A percentile compares a stretch with the other conserved stretches of the same genome.
phyloP scores from a whole-genome alignment of 1,284 basidiomycete genomes.

The Taiwanofungus camphoratus region DNA sequence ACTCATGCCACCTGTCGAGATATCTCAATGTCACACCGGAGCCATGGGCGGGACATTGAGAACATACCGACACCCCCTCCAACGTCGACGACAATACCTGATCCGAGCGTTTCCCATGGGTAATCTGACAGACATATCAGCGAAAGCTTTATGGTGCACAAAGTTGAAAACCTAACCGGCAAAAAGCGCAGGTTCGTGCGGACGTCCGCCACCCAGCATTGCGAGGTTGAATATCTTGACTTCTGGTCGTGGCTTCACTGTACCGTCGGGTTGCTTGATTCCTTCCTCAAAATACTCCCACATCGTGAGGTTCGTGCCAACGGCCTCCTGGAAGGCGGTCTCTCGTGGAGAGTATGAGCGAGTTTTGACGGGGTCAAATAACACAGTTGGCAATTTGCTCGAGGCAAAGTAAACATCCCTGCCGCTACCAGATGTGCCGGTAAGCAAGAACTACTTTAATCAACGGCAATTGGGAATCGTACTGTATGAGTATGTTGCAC shows the following conservation, averaged over 20 bases:
- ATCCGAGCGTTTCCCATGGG: constrained; percentile 13
- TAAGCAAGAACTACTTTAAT: too few relatives aligned
- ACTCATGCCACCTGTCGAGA: not conserved
- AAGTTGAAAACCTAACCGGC: too few relatives aligned
- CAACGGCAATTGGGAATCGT: too few relatives aligned
- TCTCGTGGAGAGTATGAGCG: not conserved
- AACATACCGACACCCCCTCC: constrained; percentile 16
- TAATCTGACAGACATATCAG: too few relatives aligned
- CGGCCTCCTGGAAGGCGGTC: constrained; percentile 11
- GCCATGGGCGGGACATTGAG: not conserved
- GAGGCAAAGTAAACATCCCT: constrained; percentile 10
- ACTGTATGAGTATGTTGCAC: constrained; percentile 6
- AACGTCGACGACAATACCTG: constrained; percentile 15
- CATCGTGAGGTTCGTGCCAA: constrained; percentile 2
- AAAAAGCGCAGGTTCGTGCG: constrained; percentile 7
- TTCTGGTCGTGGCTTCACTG: not conserved
- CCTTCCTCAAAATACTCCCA: constrained; percentile 14
- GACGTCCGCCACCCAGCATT: constrained; percentile 14
- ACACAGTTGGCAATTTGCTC: constrained; percentile 8
- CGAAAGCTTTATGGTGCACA: too few relatives aligned
- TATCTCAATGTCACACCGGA: not conserved
- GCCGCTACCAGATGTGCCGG: constrained; percentile 1
- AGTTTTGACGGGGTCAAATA: constrained; percentile 8
- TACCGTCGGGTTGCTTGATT: constrained; percentile 7
- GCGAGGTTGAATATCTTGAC: constrained; percentile 14